Evolutionary conservation across 257 asterid genomes (phyloP).

Genomic region (Solanum raphanifolium): DNA sequence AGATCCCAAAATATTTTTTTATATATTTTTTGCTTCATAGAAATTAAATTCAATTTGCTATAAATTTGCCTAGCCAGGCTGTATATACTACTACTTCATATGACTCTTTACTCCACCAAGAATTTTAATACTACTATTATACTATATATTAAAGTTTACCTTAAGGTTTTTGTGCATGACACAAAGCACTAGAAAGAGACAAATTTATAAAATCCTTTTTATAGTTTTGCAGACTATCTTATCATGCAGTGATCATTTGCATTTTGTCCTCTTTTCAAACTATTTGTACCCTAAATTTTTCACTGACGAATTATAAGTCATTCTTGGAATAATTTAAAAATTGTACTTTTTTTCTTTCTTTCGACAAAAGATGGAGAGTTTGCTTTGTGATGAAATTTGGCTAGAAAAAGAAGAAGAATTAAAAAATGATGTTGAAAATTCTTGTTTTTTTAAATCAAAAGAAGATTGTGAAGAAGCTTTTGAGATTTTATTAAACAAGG

Average conservation of each 20-base stretch:
- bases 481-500: conserved; percentile 23
- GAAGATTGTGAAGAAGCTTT: conserved; percentile 37
- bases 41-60: background rate
- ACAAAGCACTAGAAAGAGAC: background rate
- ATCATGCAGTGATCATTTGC: background rate
- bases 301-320: background rate
- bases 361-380: conserved; percentile 23
- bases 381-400: conserved; percentile 60
- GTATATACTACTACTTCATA: background rate
- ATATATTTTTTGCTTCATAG: background rate
- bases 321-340: background rate
- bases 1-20: background rate
- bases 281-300: background rate
- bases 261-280: background rate
- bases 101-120: background rate
- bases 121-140: background rate
- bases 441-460: background rate
- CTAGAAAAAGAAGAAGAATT: background rate
- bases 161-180: background rate
- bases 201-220: background rate
- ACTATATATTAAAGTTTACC: background rate
- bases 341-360: background rate
- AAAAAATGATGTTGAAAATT: background rate
- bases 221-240: background rate
- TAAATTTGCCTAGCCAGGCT: background rate